Evolutionary conservation across 768 basidiomycete species (phyloP).

Genomic region (Boletus rex-veris): DNA sequence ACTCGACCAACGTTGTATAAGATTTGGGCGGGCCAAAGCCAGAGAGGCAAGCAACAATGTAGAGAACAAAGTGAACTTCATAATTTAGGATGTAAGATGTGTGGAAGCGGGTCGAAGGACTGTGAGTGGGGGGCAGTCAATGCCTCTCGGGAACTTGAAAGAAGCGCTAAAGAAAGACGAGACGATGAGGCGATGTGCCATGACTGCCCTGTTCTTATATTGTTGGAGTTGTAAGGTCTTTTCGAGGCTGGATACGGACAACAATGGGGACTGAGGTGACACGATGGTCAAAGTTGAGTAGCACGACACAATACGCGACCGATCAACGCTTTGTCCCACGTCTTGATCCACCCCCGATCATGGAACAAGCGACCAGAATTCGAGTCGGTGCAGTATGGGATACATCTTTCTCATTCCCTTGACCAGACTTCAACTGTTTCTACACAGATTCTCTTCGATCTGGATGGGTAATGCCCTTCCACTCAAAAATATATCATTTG

Average conservation of each 20-base stretch:
- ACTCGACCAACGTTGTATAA: conserved; percentile 24
- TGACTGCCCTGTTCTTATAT: conserved; percentile 17
- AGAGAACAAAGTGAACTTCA: conserved; percentile 41
- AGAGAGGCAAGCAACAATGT: conserved; percentile 25
- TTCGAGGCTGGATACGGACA: not conserved
- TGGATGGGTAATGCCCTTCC: conserved; percentile 53
- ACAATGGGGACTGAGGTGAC: too few species aligned
- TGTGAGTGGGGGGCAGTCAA: conserved; percentile 21
- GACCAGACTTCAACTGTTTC: conserved; percentile 8
- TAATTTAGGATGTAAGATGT: conserved; percentile 11
- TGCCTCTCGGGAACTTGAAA: conserved; percentile 17
- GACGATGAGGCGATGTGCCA: not conserved
- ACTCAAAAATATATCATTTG: not conserved
- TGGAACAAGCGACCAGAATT: conserved; percentile 27
- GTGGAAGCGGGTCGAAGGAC: not conserved
- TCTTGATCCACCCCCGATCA: not conserved
- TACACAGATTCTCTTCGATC: conserved; percentile 60
- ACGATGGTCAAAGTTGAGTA: too few species aligned
- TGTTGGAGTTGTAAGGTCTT: not conserved
- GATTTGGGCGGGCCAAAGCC: conserved; percentile 37
- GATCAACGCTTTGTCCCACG: not conserved
- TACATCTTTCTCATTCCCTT: not conserved
- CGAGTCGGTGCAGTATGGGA: conserved; percentile 51
- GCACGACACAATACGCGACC: too few species aligned
- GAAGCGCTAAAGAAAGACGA: not conserved